phyloP scores from a whole-genome alignment of 805 yeast species.

The Wickerhamomyces rabaulensis region DNA sequence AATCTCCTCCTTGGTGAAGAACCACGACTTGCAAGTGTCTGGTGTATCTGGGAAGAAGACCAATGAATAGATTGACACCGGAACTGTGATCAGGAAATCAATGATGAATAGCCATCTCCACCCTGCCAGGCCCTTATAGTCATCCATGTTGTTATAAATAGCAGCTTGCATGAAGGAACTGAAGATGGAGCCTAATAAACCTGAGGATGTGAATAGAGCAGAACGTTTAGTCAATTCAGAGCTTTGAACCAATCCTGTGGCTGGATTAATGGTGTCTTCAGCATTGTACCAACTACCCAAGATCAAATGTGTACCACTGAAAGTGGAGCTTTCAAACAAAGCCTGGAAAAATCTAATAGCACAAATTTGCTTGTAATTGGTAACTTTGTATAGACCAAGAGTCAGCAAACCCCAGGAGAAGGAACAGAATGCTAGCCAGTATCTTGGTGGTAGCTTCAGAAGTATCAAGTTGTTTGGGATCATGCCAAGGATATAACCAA shows the following conservation, averaged over 20 bases:
- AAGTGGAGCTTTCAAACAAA: slow-evolving; percentile 53
- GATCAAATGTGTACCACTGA: slow-evolving; percentile 48
- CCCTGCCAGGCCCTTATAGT: slow-evolving; percentile 42
- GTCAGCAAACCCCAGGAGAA: slow-evolving; percentile 54
- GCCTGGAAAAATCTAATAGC: slow-evolving; percentile 59
- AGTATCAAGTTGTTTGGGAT: slow-evolving; percentile 55
- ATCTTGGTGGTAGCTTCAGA: slow-evolving; percentile 47
- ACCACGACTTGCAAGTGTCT: slow-evolving; percentile 36
- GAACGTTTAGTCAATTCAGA: slow-evolving; percentile 44
- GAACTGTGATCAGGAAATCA: slow-evolving; percentile 53
- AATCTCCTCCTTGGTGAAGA: slow-evolving; percentile 36
- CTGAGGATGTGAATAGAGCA: slow-evolving; percentile 51
- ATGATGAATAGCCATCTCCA: slow-evolving; percentile 69
- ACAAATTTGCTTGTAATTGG: slow-evolving; percentile 44
- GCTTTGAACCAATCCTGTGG: slow-evolving; percentile 21
- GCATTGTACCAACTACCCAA: slow-evolving; percentile 49
- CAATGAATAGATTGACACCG: slow-evolving; percentile 52
- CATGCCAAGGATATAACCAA: slow-evolving; percentile 58
- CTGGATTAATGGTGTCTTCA: slow-evolving; percentile 23
- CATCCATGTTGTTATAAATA: slow-evolving; percentile 38
- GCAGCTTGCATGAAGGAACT: slow-evolving; percentile 56
- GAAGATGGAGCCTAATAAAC: slow-evolving; percentile 49
- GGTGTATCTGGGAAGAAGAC: slow-evolving; percentile 58
- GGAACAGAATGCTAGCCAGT: slow-evolving; percentile 50
- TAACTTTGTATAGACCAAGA: slow-evolving; percentile 43